Conservation (phyloP, 2,329 filamentous ascomycete species). For the Tolypocladium album region DNA sequence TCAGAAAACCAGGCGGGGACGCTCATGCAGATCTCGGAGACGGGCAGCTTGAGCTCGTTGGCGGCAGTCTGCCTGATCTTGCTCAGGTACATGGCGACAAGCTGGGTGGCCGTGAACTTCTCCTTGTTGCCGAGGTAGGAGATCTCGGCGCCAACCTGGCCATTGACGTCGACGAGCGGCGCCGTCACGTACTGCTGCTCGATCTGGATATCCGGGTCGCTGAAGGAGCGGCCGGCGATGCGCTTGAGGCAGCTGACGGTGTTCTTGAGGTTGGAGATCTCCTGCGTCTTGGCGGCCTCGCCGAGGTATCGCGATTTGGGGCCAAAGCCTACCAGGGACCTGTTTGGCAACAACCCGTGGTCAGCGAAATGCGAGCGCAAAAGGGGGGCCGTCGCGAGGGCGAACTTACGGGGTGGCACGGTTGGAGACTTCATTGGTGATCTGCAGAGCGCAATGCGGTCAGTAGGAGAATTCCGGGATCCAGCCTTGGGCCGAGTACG, state of each 20-base stretch:
- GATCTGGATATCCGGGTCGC: constrained; percentile 83
- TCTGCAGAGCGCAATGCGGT: constrained; percentile 38
- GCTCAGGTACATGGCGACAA: constrained; percentile 89
- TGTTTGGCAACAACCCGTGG: constrained; percentile 19
- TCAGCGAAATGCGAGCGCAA: not conserved
- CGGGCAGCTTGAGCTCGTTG: constrained; percentile 79
- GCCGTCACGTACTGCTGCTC: constrained; percentile 89
- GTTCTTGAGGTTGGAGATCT: constrained; percentile 99
- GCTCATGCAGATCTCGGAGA: constrained; percentile 87
- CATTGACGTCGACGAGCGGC: constrained; percentile 77
- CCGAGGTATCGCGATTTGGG: constrained; percentile 90
- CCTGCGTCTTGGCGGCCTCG: constrained; percentile 94
- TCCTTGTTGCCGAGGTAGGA: constrained; percentile 90
- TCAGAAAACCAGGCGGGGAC: constrained; percentile 97
- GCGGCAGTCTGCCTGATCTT: constrained; percentile 86
- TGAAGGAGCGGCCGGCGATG: constrained; percentile 75
- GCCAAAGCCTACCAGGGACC: constrained; percentile 89
- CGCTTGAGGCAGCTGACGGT: constrained; percentile 90
- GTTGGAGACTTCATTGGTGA: constrained; percentile 99
- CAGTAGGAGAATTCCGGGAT: not conserved
- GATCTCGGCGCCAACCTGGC: constrained; percentile 91
- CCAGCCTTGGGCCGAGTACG: constrained; percentile 30
- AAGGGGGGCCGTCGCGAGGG: not conserved
- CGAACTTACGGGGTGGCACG: constrained; percentile 84
- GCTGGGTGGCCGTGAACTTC: constrained; percentile 86